phyloP scores from a whole-genome alignment of 768 basidiomycete species.

The Hygrophoropsis aurantiaca region DNA sequence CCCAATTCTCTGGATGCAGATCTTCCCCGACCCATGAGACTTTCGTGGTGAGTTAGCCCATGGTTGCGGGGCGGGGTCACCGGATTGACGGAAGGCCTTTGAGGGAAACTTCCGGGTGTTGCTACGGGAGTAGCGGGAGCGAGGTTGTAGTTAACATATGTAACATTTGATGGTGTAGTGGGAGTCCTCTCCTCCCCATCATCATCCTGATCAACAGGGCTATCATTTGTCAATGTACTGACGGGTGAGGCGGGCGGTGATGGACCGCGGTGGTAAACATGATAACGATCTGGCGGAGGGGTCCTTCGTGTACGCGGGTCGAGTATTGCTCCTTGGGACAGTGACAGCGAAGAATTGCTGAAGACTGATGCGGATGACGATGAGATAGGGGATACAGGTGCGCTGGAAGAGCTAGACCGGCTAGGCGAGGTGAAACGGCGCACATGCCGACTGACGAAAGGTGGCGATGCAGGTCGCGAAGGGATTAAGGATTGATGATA shows the following conservation, averaged over 20 bases:
- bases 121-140: constrained; percentile 21
- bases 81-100: constrained; percentile 32
- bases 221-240: too few relatives aligned
- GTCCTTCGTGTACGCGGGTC: neutral
- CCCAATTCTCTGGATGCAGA: constrained; percentile 31
- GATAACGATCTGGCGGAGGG: too few relatives aligned
- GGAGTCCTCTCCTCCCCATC: constrained; percentile 9
- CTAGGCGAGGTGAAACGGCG: constrained; percentile 33
- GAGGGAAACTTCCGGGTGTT: constrained; percentile 18
- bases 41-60: constrained; percentile 17
- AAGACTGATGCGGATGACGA: constrained; percentile 26
- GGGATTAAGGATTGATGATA: too few relatives aligned
- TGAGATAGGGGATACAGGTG: constrained; percentile 31
- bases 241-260: too few relatives aligned
- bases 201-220: too few relatives aligned
- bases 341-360: constrained; percentile 16
- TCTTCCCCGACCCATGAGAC: constrained; percentile 26
- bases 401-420: constrained; percentile 28
- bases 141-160: constrained; percentile 28
- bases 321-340: constrained; percentile 14
- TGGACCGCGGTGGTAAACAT: too few relatives aligned
- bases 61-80: constrained; percentile 9
- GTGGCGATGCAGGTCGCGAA: constrained; percentile 29
- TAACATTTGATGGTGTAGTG: constrained; percentile 8
- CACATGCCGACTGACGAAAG: constrained; percentile 31